Base-by-base conservation (phyloP, 1,139 yeast species). In the Blastobotrys apis region DNA sequence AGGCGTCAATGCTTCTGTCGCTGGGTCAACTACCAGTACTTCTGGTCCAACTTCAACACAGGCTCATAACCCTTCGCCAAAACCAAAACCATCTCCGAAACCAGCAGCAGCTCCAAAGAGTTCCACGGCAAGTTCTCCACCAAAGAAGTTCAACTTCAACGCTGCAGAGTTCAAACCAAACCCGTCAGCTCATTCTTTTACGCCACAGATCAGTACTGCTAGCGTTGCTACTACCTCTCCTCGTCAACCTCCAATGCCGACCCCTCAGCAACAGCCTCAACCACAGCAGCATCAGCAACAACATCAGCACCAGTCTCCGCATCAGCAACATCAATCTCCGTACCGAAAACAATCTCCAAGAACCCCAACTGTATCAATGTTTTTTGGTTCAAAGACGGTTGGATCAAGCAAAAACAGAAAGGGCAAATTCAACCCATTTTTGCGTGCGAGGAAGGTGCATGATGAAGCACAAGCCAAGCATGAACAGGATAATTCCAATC, bases 121-220 rank as follows among this genome's bases (percentile, higher is more conserved):
- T 59, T 69, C 75, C 67, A 81, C n/a, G n/a, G n/a, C n/a, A n/a
- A n/a, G n/a, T n/a, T 25, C 51, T 10, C 26, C 47, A 15, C 47
- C 50, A 29, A 54, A 57, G 41, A 75, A 76, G 59, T 69, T 76
- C 67, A 81, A 79, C 56, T 73, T 79, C 47, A 77, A 73, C 42
- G 72, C 73, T 1, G 73, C 81, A 5, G 75, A 78, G 4, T 82
- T 81, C 66, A 81, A 78, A 62, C 77, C 82, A 61, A 82, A 81
- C 59, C 84, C 87, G 8, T 77, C 79, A 49, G 85, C 88, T 1
- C 79, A 82, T 4, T 72, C 82, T 0, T 84, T 84, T 57, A 80
- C 84, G 3, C 90, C 92, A 2, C 20, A 33, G 16, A 33, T 17
- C 22, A 19, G 13, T 16, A 8, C 13, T 15, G 22, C 21, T 23